A percentile compares a stretch with the other conserved stretches of the same genome.
Evolutionary conservation across 371 early-diverging fungal genomes (phyloP).

Genomic region (Haplosporangium sp.): DNA sequence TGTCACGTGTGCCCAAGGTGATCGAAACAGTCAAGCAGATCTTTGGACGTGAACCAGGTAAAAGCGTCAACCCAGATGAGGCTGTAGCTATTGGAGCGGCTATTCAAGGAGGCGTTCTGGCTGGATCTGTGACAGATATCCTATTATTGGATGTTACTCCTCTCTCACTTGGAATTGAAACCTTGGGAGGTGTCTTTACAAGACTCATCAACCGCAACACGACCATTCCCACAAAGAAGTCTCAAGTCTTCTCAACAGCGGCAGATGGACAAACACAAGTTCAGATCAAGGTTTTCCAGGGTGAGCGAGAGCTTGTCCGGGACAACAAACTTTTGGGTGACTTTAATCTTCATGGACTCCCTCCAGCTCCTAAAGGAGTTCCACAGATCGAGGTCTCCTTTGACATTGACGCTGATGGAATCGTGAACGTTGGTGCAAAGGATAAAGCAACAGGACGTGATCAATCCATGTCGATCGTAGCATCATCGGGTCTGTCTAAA

Average conservation of each 20-base stretch:
- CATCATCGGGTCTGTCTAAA: slow-evolving; percentile 96
- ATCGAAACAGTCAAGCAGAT: slow-evolving; percentile 91
- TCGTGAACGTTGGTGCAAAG: slow-evolving; percentile 98
- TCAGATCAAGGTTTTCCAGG: slow-evolving; percentile 98
- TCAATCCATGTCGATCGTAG: slow-evolving; percentile 97
- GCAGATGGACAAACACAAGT: slow-evolving; percentile 99
- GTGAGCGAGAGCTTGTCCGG: slow-evolving; percentile 96
- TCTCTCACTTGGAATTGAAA: slow-evolving; percentile 98
- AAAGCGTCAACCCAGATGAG: slow-evolving; percentile 99
- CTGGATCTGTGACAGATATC: slow-evolving; percentile 95
- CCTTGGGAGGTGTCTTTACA: slow-evolving; percentile 97
- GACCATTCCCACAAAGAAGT: slow-evolving; percentile 99
- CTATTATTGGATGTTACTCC: slow-evolving; percentile 98
- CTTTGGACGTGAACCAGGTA: slow-evolving; percentile 94
- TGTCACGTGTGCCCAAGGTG: slow-evolving; percentile 99
- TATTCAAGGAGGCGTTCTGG: slow-evolving; percentile 98
- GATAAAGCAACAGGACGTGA: slow-evolving; percentile 97
- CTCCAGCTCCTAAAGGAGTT: slow-evolving; percentile 93
- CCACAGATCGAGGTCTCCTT: slow-evolving; percentile 97
- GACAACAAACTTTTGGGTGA: slow-evolving; percentile 99
- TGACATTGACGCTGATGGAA: slow-evolving; percentile 99
- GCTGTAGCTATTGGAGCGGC: slow-evolving; percentile 99
- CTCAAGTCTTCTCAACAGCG: slow-evolving; percentile 99
- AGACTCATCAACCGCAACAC: slow-evolving; percentile 98
- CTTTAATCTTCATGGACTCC: slow-evolving; percentile 92